phyloP scores from a whole-genome alignment of 2,329 filamentous ascomycete genomes.

The Talaromyces rugulosus region DNA sequence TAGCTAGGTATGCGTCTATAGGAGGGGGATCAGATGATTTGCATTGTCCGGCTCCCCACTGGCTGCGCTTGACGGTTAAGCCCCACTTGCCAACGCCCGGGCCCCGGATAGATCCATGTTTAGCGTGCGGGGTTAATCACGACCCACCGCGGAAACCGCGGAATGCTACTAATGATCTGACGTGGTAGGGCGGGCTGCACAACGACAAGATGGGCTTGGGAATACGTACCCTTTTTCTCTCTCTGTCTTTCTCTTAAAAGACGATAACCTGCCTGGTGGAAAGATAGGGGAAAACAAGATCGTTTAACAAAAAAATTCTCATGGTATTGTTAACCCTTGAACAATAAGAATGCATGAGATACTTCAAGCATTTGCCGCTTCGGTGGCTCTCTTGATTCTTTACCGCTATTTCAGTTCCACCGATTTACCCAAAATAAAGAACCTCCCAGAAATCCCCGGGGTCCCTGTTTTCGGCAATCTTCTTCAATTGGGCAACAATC shows the following conservation, averaged over 20 bases:
- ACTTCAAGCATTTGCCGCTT: background rate
- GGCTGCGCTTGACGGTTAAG: background rate
- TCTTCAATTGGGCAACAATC: conserved; percentile 55
- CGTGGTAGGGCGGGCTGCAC: background rate
- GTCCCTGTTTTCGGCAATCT: conserved; percentile 62
- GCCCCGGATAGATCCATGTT: background rate
- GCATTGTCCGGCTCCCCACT: background rate
- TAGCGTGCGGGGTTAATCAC: background rate
- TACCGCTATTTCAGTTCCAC: conserved; percentile 46
- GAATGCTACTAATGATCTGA: background rate
- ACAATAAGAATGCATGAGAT: background rate
- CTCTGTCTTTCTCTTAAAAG: background rate
- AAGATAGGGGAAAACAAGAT: background rate
- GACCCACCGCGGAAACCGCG: background rate
- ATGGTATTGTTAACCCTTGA: background rate
- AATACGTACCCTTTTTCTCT: background rate
- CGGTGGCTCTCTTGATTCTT: conserved; percentile 28
- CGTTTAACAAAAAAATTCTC: background rate
- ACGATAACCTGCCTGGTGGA: background rate
- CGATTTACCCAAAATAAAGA: conserved; percentile 58
- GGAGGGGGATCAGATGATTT: background rate
- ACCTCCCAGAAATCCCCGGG: conserved; percentile 58
- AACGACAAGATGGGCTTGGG: background rate
- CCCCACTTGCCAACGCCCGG: background rate
- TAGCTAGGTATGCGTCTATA: background rate